Conservation (phyloP, 2,329 filamentous ascomycete genomes). For the Calonectria multiphialidica region DNA sequence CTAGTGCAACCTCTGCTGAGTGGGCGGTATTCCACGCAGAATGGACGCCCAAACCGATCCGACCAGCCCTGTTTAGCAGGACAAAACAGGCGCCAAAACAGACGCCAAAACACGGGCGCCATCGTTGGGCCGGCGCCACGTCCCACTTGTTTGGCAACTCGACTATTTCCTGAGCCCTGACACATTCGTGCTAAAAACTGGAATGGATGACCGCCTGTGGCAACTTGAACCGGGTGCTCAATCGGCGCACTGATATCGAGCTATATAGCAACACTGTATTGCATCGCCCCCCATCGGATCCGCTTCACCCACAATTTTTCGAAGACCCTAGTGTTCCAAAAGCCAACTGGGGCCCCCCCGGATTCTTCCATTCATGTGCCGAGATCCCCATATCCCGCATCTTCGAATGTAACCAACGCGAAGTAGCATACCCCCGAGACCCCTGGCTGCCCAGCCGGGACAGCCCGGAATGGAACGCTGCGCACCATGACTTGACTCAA, state of each 20-base stretch:
- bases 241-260: background rate
- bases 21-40: background rate
- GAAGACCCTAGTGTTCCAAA: background rate
- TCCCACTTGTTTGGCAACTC: background rate
- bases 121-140: background rate
- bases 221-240: background rate
- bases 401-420: background rate
- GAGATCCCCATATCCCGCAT: constrained; percentile 13
- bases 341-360: background rate
- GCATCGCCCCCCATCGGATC: background rate
- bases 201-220: background rate
- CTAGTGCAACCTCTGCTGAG: background rate
- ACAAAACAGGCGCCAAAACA: background rate
- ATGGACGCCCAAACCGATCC: no score
- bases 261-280: background rate
- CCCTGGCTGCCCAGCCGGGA: background rate
- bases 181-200: background rate
- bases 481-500: constrained; percentile 10
- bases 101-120: background rate
- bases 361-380: constrained; percentile 8
- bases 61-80: background rate
- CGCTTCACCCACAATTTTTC: background rate
- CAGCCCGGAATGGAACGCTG: constrained; percentile 7
- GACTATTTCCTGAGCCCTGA: background rate
- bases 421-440: background rate